Conservation (phyloP, 371 early-diverging fungal species). For the Mortierella sp. region DNA sequence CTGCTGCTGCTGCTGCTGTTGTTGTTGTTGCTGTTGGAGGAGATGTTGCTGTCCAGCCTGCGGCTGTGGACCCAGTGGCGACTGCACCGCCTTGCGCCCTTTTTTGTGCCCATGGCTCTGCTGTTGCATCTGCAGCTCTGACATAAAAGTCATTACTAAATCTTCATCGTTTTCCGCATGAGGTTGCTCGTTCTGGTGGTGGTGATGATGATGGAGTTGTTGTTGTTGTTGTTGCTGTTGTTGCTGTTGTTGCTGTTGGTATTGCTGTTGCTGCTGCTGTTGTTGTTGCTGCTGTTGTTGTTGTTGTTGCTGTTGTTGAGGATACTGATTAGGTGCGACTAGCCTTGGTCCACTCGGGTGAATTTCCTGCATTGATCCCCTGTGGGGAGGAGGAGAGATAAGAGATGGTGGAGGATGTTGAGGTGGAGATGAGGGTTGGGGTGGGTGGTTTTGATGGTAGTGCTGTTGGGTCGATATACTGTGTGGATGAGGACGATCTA, state of each 20-base stretch:
- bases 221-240: conserved; percentile 12
- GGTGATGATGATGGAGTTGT: conserved; percentile 14
- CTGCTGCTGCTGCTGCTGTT: conserved; percentile 14
- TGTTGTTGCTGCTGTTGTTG: conserved; percentile 23
- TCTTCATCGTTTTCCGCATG: conserved; percentile 43
- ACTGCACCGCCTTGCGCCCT: neutral
- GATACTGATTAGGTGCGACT: conserved; percentile 9
- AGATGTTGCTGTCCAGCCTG: conserved; percentile 14
- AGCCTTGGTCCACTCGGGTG: conserved; percentile 17
- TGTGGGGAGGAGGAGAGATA: conserved; percentile 23
- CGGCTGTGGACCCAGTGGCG: conserved; percentile 4
- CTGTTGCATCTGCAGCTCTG: conserved; percentile 38
- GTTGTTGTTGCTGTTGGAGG: conserved; percentile 12
- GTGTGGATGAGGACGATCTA: conserved; percentile 26
- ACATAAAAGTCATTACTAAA: conserved; percentile 47
- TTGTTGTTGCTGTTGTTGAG: conserved; percentile 24
- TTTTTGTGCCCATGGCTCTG: conserved; percentile 18
- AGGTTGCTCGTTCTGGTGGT: conserved; percentile 26
- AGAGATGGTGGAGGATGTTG: conserved; percentile 21
- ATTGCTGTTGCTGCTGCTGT: neutral
- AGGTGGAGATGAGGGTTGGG: conserved; percentile 19
- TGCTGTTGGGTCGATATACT: conserved; percentile 11
- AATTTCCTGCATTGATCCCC: conserved; percentile 28
- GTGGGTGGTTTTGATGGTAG: conserved; percentile 18
- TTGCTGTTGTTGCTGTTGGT: neutral